These are phyloP conservation scores for Porpolomopsis calyptriformis DNA, from an alignment of 768 basidiomycete species.

Conservation along the genomic window DNA sequence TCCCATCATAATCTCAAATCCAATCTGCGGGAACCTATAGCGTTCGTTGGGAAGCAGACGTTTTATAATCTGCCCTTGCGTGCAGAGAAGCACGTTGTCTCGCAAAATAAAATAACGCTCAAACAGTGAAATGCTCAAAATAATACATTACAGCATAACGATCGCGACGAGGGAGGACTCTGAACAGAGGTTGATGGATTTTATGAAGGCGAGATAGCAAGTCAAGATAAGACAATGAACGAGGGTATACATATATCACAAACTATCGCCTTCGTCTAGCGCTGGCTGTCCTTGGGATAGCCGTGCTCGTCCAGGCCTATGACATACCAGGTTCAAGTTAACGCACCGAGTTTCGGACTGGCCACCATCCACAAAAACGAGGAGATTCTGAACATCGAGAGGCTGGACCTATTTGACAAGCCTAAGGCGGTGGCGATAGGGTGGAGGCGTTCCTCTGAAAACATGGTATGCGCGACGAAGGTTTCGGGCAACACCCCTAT, in stretches of 20 bases:
- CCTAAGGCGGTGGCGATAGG: constrained; percentile 7
- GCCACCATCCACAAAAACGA: constrained; percentile 6
- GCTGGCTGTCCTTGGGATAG: constrained; percentile 1
- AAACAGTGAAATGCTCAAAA: neutral
- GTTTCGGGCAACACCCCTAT: constrained; percentile 19
- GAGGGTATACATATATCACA: neutral
- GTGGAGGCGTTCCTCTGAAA: neutral
- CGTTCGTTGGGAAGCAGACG: too few relatives aligned
- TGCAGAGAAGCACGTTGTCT: too few relatives aligned
- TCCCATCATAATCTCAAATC: too few relatives aligned
- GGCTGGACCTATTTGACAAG: constrained; percentile 6
- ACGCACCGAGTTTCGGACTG: constrained; percentile 9
- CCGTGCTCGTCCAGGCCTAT: constrained; percentile 13
- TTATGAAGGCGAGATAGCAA: neutral
- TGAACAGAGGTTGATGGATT: neutral
- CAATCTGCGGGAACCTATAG: too few relatives aligned
- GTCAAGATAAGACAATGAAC: neutral
- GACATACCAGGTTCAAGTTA: constrained; percentile 9
- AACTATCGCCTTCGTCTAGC: constrained; percentile 1
- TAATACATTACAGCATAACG: neutral
- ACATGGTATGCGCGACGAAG: constrained; percentile 9
- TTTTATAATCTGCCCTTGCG: too few relatives aligned
- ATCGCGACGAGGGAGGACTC: neutral
- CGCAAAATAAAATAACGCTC: too few relatives aligned
- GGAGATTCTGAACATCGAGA: constrained; percentile 5